Percentiles rank a stretch among this genome's conserved stretches.
These are phyloP conservation scores for Novymonas esmeraldas DNA, from an alignment of 208 protist species.

Conservation along the genomic window DNA sequence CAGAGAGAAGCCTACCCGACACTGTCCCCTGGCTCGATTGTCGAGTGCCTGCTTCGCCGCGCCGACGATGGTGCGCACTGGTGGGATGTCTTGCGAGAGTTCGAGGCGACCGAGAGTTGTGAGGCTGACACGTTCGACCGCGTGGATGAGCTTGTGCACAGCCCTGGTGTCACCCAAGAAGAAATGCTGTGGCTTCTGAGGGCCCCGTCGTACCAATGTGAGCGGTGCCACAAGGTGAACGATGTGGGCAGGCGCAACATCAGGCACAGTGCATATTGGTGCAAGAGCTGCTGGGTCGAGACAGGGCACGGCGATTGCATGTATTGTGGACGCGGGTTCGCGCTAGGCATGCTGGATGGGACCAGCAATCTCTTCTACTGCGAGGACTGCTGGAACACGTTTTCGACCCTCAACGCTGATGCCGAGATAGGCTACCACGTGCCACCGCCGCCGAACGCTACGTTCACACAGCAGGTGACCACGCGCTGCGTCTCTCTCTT, in stretches of 20 bases:
- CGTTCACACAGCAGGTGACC: slow-evolving; percentile 74
- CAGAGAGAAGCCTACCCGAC: slow-evolving; percentile 47
- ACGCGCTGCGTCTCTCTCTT: slow-evolving; percentile 74
- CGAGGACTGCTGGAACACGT: slow-evolving; percentile 77
- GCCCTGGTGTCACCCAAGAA: slow-evolving; percentile 60
- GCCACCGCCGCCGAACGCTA: slow-evolving; percentile 72
- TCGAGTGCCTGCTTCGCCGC: slow-evolving; percentile 71
- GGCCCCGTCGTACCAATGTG: slow-evolving; percentile 66
- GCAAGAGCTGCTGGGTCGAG: slow-evolving; percentile 79
- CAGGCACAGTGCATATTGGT: slow-evolving; percentile 75
- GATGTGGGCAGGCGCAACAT: slow-evolving; percentile 64
- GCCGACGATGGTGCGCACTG: slow-evolving; percentile 81
- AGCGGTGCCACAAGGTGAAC: slow-evolving; percentile 76
- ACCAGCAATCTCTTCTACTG: slow-evolving; percentile 80
- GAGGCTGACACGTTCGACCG: slow-evolving; percentile 37
- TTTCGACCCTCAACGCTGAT: slow-evolving; percentile 61
- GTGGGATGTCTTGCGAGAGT: slow-evolving; percentile 80
- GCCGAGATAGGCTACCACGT: slow-evolving; percentile 78
- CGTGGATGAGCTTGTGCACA: slow-evolving; percentile 74
- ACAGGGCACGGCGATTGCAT: slow-evolving; percentile 86
- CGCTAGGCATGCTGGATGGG: slow-evolving; percentile 63
- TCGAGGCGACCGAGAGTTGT: slow-evolving; percentile 28
- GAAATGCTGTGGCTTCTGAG: slow-evolving; percentile 81
- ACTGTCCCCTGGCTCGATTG: slow-evolving; percentile 40
- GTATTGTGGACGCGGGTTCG: slow-evolving; percentile 68